Base-by-base conservation (phyloP, 805 yeast species). In the Starmerella scarabaei region DNA sequence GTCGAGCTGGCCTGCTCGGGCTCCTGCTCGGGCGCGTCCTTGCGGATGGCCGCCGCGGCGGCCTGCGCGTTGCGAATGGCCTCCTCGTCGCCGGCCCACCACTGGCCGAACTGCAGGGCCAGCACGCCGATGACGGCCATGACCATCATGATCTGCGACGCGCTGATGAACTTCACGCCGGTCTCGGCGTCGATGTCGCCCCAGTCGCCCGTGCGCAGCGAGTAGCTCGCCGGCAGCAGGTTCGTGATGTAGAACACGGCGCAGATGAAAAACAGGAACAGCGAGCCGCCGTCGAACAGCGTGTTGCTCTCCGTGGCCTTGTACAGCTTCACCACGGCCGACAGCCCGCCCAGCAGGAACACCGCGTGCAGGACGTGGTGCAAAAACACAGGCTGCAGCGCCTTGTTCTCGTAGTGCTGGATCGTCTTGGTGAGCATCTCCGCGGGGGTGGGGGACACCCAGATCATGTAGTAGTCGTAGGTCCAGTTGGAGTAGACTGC, bases 91-190 rank as follows among this genome's bases (percentile, higher is more conserved):
- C 41, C 49, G 23, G 94, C 94, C 63, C 80, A 88, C 72, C 80
- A 83, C 54, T 88, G 70, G 28, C 96, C 96, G 38, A 73, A 76
- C 64, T 91, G 97, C 51, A 91, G 69, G 8, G 81, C 67, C 32
- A 85, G 62, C n/a, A 85, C 80, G 49, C 95, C 96, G 18, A 73
- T 56, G 38, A 86, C 64, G 15, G 80, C 66, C 39, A 83, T 58
- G 7, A 80, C 73, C 50, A 82, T 67, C 67, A 88, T 77, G 29
- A 79, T 70, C 61, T 79, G 78, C 21, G 91, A 77, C 4, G 97
- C 96, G 30, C 91, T 95, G 54, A 91, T 73, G 30, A 91, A 94
- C 49, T 82, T 83, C 53, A 88, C 62, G 23, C 97, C 97, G 18
- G 93, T 82, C 45, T 68, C 68, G 57, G 72, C 75, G 53, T 81